Evolutionary conservation across 1,284 basidiomycete genomes (phyloP).

Genomic region (Malassezia japonica): DNA sequence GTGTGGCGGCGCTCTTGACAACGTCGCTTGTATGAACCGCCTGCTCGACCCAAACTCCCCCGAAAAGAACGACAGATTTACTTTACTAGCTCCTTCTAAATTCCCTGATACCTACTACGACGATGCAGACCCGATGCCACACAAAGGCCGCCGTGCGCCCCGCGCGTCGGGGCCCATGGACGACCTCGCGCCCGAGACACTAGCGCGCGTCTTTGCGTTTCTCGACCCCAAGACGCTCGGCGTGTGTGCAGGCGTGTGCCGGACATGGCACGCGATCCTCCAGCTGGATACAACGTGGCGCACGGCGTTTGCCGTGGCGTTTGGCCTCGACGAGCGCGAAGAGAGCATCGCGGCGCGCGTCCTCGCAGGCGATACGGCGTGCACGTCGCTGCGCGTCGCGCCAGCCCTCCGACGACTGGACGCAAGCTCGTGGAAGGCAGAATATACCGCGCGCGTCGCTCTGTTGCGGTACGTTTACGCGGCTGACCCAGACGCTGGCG

Average conservation of each 20-base stretch:
- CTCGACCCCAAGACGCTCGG: constrained; percentile 61
- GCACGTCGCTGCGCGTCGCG: constrained; percentile 21
- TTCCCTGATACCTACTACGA: too few relatives aligned
- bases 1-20: background rate
- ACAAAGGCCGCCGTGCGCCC: too few relatives aligned
- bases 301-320: constrained; percentile 65
- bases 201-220: constrained; percentile 67
- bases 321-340: constrained; percentile 59
- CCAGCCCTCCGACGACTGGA: constrained; percentile 55
- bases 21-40: too few relatives aligned
- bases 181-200: constrained; percentile 57
- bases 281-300: constrained; percentile 72
- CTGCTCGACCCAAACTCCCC: too few relatives aligned
- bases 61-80: too few relatives aligned
- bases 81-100: too few relatives aligned
- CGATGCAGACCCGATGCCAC: too few relatives aligned
- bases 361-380: constrained; percentile 23
- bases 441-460: constrained; percentile 33
- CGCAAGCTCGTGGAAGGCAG: constrained; percentile 28
- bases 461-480: constrained; percentile 21
- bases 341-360: constrained; percentile 51
- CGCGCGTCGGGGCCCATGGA: too few relatives aligned
- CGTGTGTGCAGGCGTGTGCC: constrained; percentile 56
- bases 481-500: constrained; percentile 62
- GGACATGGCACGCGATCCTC: constrained; percentile 58